Conservation (phyloP, 2,329 filamentous ascomycete genomes). For the Trichothecium roseum region DNA sequence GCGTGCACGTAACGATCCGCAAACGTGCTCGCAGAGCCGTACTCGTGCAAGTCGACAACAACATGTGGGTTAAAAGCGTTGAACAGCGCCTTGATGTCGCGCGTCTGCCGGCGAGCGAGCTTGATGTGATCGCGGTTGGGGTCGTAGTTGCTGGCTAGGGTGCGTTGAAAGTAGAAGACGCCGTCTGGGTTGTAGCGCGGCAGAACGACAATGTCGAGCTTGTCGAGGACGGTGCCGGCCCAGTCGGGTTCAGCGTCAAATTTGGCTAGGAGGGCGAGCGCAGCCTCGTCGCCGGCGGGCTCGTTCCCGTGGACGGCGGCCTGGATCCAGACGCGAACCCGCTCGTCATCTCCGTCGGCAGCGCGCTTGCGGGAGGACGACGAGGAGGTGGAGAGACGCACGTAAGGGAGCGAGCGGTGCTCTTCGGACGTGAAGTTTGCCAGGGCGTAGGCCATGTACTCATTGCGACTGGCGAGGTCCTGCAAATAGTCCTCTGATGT, state of each 20-base stretch:
- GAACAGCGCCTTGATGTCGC: conserved; percentile 17
- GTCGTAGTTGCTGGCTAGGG: conserved; percentile 16
- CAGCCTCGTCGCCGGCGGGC: conserved; percentile 18
- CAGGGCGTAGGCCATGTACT: conserved; percentile 9
- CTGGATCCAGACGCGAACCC: conserved; percentile 20
- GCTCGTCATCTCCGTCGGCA: conserved; percentile 5
- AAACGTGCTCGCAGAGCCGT: conserved; percentile 11
- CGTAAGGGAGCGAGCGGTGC: conserved; percentile 8
- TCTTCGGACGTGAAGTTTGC: conserved; percentile 11
- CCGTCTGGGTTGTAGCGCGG: conserved; percentile 23
- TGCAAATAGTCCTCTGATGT: conserved; percentile 7
- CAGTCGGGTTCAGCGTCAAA: conserved; percentile 17
- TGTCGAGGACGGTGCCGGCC: conserved; percentile 15
- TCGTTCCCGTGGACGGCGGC: conserved; percentile 22
- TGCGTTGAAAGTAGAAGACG: conserved; percentile 21
- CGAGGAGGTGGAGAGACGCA: conserved; percentile 5
- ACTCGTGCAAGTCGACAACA: conserved; percentile 22
- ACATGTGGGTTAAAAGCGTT: conserved; percentile 17
- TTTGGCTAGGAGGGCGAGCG: conserved; percentile 18
- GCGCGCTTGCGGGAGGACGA: background rate
- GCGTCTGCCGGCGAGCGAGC: conserved; percentile 18
- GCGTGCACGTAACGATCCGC: conserved; percentile 13
- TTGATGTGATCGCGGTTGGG: conserved; percentile 23
- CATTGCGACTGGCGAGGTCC: conserved; percentile 6
- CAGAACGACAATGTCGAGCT: conserved; percentile 17